Evolutionary conservation across 2,329 filamentous ascomycete species (phyloP).

Genomic region (Botrytis hyacinthi): DNA sequence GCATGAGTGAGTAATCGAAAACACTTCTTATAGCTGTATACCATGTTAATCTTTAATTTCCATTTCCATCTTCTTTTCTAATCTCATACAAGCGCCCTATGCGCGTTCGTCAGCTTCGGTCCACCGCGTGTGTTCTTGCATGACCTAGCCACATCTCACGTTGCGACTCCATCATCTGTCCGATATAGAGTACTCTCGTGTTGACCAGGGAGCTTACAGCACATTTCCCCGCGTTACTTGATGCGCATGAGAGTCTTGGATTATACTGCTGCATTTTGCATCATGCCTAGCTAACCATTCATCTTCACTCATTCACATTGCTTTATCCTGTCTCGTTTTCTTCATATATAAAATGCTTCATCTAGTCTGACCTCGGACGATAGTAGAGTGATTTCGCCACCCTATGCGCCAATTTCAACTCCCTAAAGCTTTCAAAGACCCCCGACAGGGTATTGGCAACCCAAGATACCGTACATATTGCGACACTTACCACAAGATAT

Average conservation of each 20-base stretch:
- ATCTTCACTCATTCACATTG: constrained; percentile 3
- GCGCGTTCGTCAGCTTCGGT: constrained; percentile 12
- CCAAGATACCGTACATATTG: neutral
- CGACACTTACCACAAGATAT: constrained; percentile 1
- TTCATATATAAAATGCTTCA: constrained; percentile 9
- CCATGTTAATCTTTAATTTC: neutral
- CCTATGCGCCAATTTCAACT: constrained; percentile 15
- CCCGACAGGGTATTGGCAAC: neutral
- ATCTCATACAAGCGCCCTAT: constrained; percentile 16
- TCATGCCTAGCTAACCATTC: constrained; percentile 15
- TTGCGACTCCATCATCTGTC: constrained; percentile 21
- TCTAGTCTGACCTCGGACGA: constrained; percentile 21
- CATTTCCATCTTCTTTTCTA: neutral
- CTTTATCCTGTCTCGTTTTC: neutral
- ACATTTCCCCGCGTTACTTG: constrained; percentile 18
- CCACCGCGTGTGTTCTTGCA: constrained; percentile 19
- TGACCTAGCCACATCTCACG: constrained; percentile 20
- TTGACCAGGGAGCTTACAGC: constrained; percentile 17
- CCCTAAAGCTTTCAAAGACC: neutral
- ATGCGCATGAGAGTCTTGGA: constrained; percentile 12
- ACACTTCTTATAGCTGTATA: constrained; percentile 4
- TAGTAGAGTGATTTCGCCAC: constrained; percentile 20
- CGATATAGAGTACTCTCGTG: constrained; percentile 6
- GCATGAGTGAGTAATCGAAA: constrained; percentile 3
- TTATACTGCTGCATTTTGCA: constrained; percentile 8